phyloP scores from a whole-genome alignment of 228 moss, liverwort and hornwort species.

The Sphagnum fallax region DNA sequence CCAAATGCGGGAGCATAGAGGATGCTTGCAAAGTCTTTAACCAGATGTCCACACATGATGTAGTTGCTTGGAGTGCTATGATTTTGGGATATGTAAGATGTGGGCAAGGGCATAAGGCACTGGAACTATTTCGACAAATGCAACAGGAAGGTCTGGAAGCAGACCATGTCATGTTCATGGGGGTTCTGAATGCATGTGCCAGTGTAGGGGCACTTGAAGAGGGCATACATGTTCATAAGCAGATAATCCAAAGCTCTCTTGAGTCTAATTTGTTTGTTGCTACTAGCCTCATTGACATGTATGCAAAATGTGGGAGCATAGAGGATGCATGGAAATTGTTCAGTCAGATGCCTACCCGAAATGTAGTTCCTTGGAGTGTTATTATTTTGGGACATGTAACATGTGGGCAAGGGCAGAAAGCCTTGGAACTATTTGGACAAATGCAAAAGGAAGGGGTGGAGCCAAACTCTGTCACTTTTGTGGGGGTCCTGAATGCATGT shows the following conservation, averaged over 20 bases:
- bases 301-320: conserved; percentile 7
- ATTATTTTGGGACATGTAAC: conserved; percentile 3
- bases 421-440: not conserved
- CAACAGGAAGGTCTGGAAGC: conserved; percentile 2
- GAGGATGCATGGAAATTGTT: conserved; percentile 6
- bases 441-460: not conserved
- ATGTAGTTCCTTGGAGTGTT: conserved; percentile 4
- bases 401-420: not conserved
- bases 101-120: not conserved
- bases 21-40: not conserved
- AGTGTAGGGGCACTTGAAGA: not conserved
- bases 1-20: not conserved
- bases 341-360: conserved; percentile 1
- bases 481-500: not conserved
- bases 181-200: conserved; percentile 1
- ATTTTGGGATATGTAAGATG: not conserved
- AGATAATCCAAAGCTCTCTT: not conserved
- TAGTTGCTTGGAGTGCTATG: not conserved
- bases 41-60: conserved; percentile 2
- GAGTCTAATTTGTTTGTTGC: conserved; percentile 3
- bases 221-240: not conserved
- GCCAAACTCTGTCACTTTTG: not conserved
- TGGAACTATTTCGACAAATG: conserved; percentile 2
- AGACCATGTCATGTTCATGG: not conserved
- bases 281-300: conserved; percentile 1